Evolutionary conservation across 331 rosid species (phyloP).

Genomic region (Quercus lobata): DNA sequence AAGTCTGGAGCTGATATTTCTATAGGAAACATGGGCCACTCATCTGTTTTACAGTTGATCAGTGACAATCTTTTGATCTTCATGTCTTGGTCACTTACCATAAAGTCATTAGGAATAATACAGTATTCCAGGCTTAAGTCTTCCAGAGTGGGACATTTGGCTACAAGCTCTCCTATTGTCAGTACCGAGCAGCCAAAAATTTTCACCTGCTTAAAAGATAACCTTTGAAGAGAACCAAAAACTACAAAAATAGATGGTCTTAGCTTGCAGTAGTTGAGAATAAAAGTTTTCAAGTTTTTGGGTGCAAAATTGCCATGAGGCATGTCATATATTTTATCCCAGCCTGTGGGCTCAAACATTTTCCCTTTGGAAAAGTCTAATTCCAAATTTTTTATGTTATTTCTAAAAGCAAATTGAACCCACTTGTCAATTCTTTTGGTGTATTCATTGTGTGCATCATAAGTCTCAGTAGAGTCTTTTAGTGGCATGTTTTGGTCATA

Average conservation of each 20-base stretch:
- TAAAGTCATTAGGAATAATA: slow-evolving; percentile 1
- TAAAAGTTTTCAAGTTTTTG: not conserved
- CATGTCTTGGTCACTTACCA: slow-evolving; percentile 2
- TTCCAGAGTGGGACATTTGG: slow-evolving; percentile 19
- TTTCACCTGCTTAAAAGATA: slow-evolving; percentile 2
- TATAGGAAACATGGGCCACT: slow-evolving; percentile 2
- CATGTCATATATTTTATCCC: not conserved
- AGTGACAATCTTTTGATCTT: slow-evolving; percentile 13
- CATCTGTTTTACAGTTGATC: slow-evolving; percentile 1
- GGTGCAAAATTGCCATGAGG: not conserved
- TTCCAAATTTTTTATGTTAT: slow-evolving; percentile 8
- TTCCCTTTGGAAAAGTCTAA: slow-evolving; percentile 15
- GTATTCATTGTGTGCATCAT: not conserved
- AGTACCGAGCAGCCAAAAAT: not conserved
- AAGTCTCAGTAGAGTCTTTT: too few species aligned
- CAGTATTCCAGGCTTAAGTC: slow-evolving; percentile 12
- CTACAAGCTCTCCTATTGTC: slow-evolving; percentile 1
- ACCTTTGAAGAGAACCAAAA: slow-evolving; percentile 3
- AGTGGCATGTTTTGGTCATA: not conserved
- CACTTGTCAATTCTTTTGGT: not conserved
- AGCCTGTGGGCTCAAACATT: not conserved
- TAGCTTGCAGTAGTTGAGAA: slow-evolving; percentile 5
- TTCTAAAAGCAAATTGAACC: slow-evolving; percentile 14
- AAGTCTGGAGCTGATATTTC: slow-evolving; percentile 14
- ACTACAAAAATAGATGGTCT: not conserved